Evolutionary conservation across 257 asterid genomes (phyloP), one percentile per base, ranked within the genome.

Genomic region (Solanum arcanum): DNA sequence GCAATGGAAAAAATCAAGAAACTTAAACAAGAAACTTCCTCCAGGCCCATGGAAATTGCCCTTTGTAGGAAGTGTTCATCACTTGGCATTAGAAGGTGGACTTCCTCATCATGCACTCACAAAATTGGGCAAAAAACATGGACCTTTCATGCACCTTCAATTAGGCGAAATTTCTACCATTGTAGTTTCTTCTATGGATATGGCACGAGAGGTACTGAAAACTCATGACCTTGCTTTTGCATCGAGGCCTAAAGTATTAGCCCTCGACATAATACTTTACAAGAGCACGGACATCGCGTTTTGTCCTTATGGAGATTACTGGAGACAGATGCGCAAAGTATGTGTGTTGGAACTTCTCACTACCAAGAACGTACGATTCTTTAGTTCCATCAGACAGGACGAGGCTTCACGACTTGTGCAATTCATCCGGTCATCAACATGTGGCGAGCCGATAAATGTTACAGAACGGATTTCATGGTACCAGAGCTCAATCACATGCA

Each of bases 251-350:
- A 86, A 87, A 9, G 46, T 88, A 83, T 82, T 91, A 68, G 86
- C 88, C 39, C 16, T 42, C 9, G 42, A 76, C 33, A 88, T 91
- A 85, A 56, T 91, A 60, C 87, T 83, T 87, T 91, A 89, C 87
- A 87, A 86, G 37, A 18, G 69, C 18, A 69, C 68, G 0, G 94
- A 81, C 75, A 73, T 93, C 2, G 85, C 72, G 0, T 92, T 90
- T 86, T 49, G 87, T 18, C 92, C 92, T 3, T 92, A 93, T 72
- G 88, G 88, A 29, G 90, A 89, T 5, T 86, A 90, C 88, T 92
- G 93, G 94, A 86, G 89, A 15, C 93, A 93, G 21, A 86, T 93
- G 91, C 90, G 92, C 4, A 91, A 89, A 52, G 88, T 91, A 1
- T 88, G 94, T 90, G 72, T 89, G 2, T 5, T 89, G 86, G 92